Evolutionary conservation across 768 basidiomycete genomes (phyloP), one percentile per base, ranked within the genome.

Genomic region (Mycena rosella): DNA sequence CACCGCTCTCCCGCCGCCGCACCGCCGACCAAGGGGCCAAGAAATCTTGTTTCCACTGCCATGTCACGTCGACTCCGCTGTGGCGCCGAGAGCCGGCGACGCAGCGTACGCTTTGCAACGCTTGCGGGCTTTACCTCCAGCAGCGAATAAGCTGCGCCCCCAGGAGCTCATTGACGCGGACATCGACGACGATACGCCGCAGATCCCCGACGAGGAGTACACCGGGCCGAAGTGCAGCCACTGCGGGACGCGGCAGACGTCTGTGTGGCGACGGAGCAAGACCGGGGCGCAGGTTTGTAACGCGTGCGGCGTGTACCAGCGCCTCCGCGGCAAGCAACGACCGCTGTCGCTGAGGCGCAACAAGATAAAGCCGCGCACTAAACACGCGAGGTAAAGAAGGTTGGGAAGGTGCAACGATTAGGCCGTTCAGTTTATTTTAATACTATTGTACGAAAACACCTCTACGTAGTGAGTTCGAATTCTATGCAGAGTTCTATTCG

Each of bases 251-350:
- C 83, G 83, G 61, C 81, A 79, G 45, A 86, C 85, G 5, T 84
- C 83, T 10, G 85, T 86, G 47, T 86, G 85, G 85, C 78, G 85
- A 42, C 76, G 85, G 55, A 84, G 84, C 70, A 86, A 86, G 74
- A 78, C 82, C 1, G 85, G 85, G 1, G 83, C 82, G 17, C 84
- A 84, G 70, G 78, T 86, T 1, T 86, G 85, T 72, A 86, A 86
- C 58, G 85, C 85, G 7, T 86, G 85, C 72, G 85, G 85, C 29
- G 85, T 86, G 11, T 86, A 86, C 66, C 75, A 75, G 32, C 78
- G 85, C 32, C 79, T 86, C 51, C 80, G 84, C 18, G 85, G 85
- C 4, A 84, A 81, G 66, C 82, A 83, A 59, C 75, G 85, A 38
- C 85, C 85, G 9, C 68, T 86, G 27, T 81, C 80, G 8, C 75